Evolutionary conservation across 2,329 filamentous ascomycete species (phyloP).

Genomic region (Ophiocordyceps robertsii): DNA sequence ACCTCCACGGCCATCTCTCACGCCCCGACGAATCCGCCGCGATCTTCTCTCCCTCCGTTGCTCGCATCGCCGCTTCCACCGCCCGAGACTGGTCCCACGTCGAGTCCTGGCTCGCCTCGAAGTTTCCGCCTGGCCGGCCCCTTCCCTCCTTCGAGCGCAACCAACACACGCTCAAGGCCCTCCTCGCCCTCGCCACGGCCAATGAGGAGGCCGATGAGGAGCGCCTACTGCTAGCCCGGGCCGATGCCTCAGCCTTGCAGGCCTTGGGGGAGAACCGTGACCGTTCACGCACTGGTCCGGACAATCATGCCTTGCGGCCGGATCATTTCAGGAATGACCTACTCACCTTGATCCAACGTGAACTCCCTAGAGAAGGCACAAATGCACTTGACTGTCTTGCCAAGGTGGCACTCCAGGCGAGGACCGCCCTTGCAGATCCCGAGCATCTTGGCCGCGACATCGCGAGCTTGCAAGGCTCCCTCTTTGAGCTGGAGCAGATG

Average conservation of each 20-base stretch:
- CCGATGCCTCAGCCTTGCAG: constrained; percentile 46
- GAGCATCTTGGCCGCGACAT: constrained; percentile 37
- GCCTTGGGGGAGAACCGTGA: constrained; percentile 26
- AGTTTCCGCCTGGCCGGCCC: constrained; percentile 47
- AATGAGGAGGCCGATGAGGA: constrained; percentile 73
- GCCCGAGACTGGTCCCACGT: constrained; percentile 88
- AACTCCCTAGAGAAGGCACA: constrained; percentile 40
- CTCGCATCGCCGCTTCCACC: constrained; percentile 63
- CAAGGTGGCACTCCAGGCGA: constrained; percentile 33
- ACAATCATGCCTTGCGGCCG: not conserved
- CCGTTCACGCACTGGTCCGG: not conserved
- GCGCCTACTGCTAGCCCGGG: constrained; percentile 37
- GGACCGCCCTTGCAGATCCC: constrained; percentile 32
- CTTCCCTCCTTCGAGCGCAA: constrained; percentile 76
- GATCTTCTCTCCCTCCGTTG: constrained; percentile 55
- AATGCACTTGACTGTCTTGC: constrained; percentile 46
- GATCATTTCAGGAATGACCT: constrained; percentile 22
- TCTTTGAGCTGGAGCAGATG: constrained; percentile 42
- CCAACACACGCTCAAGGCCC: constrained; percentile 61
- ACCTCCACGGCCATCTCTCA: not conserved
- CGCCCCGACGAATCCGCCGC: constrained; percentile 23
- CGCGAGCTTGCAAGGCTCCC: constrained; percentile 39
- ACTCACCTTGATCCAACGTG: constrained; percentile 38
- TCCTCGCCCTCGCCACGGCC: constrained; percentile 58
- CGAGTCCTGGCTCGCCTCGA: constrained; percentile 66